Conservation (phyloP, 129 eudicot species). For the Centella asiatica region DNA sequence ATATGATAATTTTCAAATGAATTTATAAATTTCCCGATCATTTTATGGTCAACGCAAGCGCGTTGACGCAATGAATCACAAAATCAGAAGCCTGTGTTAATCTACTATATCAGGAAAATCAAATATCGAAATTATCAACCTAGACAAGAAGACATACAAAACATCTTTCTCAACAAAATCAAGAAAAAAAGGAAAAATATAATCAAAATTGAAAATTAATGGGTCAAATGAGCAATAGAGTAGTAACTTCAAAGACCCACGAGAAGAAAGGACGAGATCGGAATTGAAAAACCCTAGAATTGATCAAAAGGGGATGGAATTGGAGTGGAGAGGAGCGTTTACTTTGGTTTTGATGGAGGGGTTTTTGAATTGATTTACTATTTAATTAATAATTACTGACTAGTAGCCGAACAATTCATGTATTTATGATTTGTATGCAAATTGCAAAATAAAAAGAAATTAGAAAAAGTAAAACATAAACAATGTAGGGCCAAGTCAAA, state of each 20-base stretch:
- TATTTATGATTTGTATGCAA: not conserved
- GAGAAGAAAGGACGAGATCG: conserved; percentile 6
- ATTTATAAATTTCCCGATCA: not conserved
- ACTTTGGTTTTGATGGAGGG: not conserved
- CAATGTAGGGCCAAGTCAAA: not conserved
- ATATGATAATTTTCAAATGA: not conserved
- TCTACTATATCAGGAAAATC: not conserved
- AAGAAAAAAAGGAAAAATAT: conserved; percentile 6
- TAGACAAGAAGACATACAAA: not conserved
- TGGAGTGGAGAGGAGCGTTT: not conserved
- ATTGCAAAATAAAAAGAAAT: too few species aligned
- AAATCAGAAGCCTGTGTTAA: conserved; percentile 4
- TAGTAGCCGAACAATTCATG: too few species aligned
- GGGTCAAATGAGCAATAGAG: not conserved
- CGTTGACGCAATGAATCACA: conserved; percentile 13
- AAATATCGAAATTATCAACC: not conserved
- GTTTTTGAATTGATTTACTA: too few species aligned
- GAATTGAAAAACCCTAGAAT: conserved; percentile 31
- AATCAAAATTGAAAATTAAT: not conserved
- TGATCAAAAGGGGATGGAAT: conserved; percentile 2
- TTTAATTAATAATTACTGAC: too few species aligned
- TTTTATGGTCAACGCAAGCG: conserved; percentile 5
- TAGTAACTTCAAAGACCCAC: not conserved
- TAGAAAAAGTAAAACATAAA: too few species aligned
- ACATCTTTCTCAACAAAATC: not conserved